Evolutionary conservation across 2,329 filamentous ascomycete genomes (phyloP).

Genomic region (Ascochyta clinopodiicola): DNA sequence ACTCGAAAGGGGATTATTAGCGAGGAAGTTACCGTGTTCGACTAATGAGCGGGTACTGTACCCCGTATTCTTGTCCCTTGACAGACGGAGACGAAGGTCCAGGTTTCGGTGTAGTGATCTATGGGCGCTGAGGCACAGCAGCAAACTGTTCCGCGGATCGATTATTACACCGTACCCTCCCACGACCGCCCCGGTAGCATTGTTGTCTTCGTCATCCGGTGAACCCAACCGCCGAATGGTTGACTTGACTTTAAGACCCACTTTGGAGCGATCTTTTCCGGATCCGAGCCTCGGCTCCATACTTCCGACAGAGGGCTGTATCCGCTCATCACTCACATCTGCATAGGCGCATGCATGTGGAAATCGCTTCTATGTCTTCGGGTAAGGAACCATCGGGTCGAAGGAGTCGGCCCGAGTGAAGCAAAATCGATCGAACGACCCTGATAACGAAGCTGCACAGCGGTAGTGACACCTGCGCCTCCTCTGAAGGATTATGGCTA

Average conservation of each 20-base stretch:
- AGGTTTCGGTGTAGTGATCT: neutral
- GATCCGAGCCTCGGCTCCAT: neutral
- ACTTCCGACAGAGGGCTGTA: neutral
- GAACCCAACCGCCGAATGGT: neutral
- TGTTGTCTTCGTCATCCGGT: neutral
- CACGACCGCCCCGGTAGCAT: neutral
- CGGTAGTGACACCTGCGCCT: neutral
- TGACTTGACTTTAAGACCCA: neutral
- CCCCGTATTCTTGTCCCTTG: neutral
- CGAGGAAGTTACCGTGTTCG: neutral
- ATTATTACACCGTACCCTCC: too few relatives aligned
- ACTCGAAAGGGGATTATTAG: neutral
- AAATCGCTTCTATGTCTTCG: neutral
- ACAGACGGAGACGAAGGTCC: neutral
- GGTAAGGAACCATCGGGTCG: neutral
- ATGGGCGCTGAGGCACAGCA: neutral
- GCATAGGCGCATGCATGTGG: neutral
- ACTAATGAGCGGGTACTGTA: neutral
- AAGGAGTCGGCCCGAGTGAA: neutral
- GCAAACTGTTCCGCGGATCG: neutral
- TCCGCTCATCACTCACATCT: neutral
- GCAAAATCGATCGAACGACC: neutral
- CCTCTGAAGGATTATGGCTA: neutral
- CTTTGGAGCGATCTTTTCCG: neutral
- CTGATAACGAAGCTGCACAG: too few relatives aligned